Evolutionary conservation across 2,329 filamentous ascomycete genomes (phyloP).

Genomic region (Sarocladiaceae sp.): DNA sequence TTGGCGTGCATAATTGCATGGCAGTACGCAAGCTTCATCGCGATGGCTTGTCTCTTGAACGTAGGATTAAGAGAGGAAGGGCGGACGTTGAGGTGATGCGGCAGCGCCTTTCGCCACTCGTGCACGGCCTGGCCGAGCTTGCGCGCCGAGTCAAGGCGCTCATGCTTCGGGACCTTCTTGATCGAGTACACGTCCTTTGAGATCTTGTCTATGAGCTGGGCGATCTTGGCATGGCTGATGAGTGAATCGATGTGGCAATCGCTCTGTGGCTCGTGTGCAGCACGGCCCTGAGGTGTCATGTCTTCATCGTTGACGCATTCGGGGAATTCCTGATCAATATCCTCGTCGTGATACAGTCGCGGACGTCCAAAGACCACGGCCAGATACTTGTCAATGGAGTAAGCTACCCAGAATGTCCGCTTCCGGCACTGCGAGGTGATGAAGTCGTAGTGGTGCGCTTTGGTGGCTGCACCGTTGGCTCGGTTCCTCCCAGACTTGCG

Average conservation of each 20-base stretch:
- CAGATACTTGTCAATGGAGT: slow-evolving; percentile 56
- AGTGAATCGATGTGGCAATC: slow-evolving; percentile 43
- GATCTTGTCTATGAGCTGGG: slow-evolving; percentile 29
- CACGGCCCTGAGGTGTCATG: slow-evolving; percentile 36
- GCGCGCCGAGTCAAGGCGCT: slow-evolving; percentile 29
- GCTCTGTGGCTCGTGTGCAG: slow-evolving; percentile 18
- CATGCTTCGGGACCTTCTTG: slow-evolving; percentile 23
- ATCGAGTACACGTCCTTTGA: slow-evolving; percentile 32
- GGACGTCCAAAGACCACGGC: slow-evolving; percentile 57
- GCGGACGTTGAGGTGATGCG: slow-evolving; percentile 33
- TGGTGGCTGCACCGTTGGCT: background rate
- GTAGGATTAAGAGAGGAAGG: slow-evolving; percentile 36
- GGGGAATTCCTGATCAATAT: slow-evolving; percentile 54
- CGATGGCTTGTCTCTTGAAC: slow-evolving; percentile 40
- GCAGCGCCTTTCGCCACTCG: slow-evolving; percentile 30
- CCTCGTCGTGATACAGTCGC: slow-evolving; percentile 53
- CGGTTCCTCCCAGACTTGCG: slow-evolving; percentile 12
- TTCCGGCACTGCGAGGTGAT: slow-evolving; percentile 44
- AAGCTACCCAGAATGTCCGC: slow-evolving; percentile 54
- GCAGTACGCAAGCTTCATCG: slow-evolving; percentile 44
- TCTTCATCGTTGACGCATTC: slow-evolving; percentile 49
- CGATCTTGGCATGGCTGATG: slow-evolving; percentile 37
- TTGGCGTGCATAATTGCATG: slow-evolving; percentile 50
- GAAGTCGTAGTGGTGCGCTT: slow-evolving; percentile 24
- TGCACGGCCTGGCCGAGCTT: slow-evolving; percentile 29